A percentile compares a stretch with the other conserved stretches of the same genome.
Conservation (phyloP, 176 grass and related monocot genomes). For the Paspalum vaginatum region DNA sequence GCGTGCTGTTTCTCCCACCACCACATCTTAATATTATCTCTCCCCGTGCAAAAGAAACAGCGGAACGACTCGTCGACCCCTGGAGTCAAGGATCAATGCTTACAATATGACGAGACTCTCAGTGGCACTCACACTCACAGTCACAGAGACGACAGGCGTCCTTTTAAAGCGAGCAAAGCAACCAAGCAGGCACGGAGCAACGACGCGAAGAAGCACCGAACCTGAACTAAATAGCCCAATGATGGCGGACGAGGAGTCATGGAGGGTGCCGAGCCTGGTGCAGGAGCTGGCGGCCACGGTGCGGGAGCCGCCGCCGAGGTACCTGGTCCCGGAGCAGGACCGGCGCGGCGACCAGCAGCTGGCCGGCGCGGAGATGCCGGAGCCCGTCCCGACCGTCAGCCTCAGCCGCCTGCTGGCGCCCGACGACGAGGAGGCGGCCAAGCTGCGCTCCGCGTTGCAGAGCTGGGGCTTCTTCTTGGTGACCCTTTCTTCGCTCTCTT, state of each 20-base stretch:
- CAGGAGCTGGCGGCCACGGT: conserved; percentile 31
- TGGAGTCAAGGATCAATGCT: no score
- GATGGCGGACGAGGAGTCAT: conserved; percentile 44
- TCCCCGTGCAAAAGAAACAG: no score
- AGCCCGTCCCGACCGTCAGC: conserved; percentile 47
- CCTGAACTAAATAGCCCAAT: neutral
- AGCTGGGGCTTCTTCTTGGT: conserved; percentile 69
- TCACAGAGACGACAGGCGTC: no score
- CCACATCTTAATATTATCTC: no score
- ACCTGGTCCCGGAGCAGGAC: conserved; percentile 38
- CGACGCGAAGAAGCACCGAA: neutral
- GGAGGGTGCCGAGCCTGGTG: conserved; percentile 38
- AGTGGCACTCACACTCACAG: no score
- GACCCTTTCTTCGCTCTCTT: neutral
- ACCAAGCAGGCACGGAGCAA: no score
- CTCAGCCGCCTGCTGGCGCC: conserved; percentile 47
- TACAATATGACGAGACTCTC: no score
- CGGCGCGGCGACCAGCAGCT: conserved; percentile 13
- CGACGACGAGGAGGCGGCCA: conserved; percentile 39
- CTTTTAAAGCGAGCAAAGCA: no score
- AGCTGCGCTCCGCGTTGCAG: conserved; percentile 46
- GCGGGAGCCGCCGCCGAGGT: conserved; percentile 34
- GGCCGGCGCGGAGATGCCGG: conserved; percentile 20
- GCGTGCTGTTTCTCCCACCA: no score
- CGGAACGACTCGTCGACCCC: no score